These are phyloP conservation scores for Colletotrichum sp. DNA, from an alignment of 2,329 filamentous ascomycete species.

Conservation along the genomic window DNA sequence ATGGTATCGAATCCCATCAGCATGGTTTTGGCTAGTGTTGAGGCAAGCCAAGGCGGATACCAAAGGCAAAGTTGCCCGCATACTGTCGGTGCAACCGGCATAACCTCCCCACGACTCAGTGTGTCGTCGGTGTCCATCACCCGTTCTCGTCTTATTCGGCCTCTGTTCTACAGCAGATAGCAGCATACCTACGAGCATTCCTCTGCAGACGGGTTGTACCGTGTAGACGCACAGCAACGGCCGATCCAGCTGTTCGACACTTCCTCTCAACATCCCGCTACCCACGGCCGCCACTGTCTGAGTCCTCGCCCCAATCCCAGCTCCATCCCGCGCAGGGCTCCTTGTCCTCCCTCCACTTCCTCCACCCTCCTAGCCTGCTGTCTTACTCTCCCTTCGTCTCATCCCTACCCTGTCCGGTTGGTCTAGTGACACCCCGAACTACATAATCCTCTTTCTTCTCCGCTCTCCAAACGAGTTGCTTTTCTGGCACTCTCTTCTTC, in stretches of 20 bases:
- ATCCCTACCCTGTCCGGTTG: not conserved
- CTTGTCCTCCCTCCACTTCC: constrained; percentile 3
- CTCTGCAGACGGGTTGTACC: not conserved
- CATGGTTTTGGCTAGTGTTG: constrained; percentile 15
- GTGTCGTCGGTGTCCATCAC: not conserved
- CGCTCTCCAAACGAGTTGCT: not conserved
- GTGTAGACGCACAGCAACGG: not conserved
- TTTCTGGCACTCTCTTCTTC: not conserved
- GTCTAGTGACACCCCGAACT: constrained; percentile 1
- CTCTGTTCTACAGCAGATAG: not conserved
- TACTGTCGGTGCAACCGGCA: constrained; percentile 10
- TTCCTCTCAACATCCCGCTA: constrained; percentile 2
- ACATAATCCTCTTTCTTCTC: constrained; percentile 19
- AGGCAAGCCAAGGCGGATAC: constrained; percentile 4
- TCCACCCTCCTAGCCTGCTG: not conserved
- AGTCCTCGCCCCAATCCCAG: not conserved
- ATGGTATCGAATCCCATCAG: constrained; percentile 1
- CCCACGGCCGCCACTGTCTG: not conserved
- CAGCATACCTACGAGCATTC: not conserved
- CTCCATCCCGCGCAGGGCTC: constrained; percentile 10
- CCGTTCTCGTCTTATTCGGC: not conserved
- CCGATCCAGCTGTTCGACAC: not conserved
- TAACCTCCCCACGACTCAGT: not conserved
- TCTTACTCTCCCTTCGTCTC: constrained; percentile 17
- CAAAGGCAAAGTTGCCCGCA: constrained; percentile 12